Base-by-base conservation (phyloP, 2,329 filamentous ascomycete species). In the Fusarium sp. region DNA sequence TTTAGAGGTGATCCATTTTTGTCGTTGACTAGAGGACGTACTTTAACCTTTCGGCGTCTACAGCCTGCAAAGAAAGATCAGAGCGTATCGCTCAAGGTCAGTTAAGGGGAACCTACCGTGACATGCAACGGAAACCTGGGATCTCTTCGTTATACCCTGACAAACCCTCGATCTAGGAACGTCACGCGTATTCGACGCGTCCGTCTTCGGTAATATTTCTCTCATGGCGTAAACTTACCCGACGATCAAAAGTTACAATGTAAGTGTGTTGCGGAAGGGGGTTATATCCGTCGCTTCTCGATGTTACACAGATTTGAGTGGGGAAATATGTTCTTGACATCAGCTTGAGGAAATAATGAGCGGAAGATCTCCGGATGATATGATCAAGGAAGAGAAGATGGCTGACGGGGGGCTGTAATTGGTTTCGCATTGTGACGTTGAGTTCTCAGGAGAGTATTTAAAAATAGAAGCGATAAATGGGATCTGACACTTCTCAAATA, bases 201-300 rank as follows among this genome's bases (percentile, higher is more conserved):
- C 22, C 8, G 4, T 11, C 29, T 49, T 49, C 1, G 47, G 47
- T 9, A 49, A 20, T 34, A 49, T 34, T 8, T 10, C 10, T 11
- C 47, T 34, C 47, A 49, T 25, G 4, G 11, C 7, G 6, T 7
- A 30, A 15, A 20, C 12, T 29, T 13, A 11, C 25, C 18, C 25
- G 11, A 20, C 0, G 25, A 3, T 30, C 0, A 20, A 20, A 8
- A 27, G 8, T 20, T 13, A 10, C 1, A 27, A 11, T 10, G 27
- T 27, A 27, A 27, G 27, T 27, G 27, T 3, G 27, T 27, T 27
- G 27, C 10, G 27, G 27, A 27, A 27, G 27, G 27, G 27, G 2
- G n/a, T 5, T 48, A 34, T 49, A 13, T 32, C 18, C 18, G 20
- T 49, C 34, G 15, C 7, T n/a, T 16, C 10, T 27, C 10, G 27